Base-by-base conservation (phyloP, 176 grass and related monocot species). In the Zizania latifolia region DNA sequence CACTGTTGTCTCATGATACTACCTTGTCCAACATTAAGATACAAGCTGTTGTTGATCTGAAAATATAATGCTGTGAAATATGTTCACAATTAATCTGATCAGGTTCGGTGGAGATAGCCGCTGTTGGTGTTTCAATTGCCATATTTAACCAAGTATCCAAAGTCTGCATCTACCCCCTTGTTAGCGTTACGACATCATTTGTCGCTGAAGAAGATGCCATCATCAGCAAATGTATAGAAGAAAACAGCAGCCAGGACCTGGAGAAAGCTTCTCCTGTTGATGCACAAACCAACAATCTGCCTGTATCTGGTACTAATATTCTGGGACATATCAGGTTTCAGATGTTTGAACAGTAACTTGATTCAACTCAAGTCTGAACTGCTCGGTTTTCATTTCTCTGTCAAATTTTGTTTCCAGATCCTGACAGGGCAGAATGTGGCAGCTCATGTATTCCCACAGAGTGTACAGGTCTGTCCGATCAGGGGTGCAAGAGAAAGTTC, bases 101-200 rank as follows among this genome's bases (percentile, higher is more conserved):
- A 99, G 95, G 95, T 37, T 92, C 86, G 5, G 77, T 91, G 67
- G 91, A 99, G 62, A 89, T 94, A 50, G 91, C 89, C 27, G 95
- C 91, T 36, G 95, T 99, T 28, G 95, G 95, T 59, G 95, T 99
- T 46, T 90, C 95, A 27, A 91, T 99, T 66, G 91, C 95, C 44
- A 92, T 99, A 82, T 99, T 99, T 82, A 99, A 99, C 71, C 95
- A 99, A 71, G 82, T 94, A 17, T 92, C 95, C 1, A 99, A 99
- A 87, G 77, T 99, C 68, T 99, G 89, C 1, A 99, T 99, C 62
- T 99, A 94, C 68, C 95, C 95, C 45, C 91, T 99, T 56, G 91
- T 99, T 21, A 99, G 95, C 37, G 95, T 99, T 4, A 90, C 95
- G 6, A 99, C 95, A 68, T 99, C 95, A 37, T 99, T 99, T 70